A percentile compares a stretch with the other conserved stretches of the same genome.
Evolutionary conservation across 2,329 filamentous ascomycete species (phyloP).

Genomic region (Neophaeococcomyces mojaviensis): DNA sequence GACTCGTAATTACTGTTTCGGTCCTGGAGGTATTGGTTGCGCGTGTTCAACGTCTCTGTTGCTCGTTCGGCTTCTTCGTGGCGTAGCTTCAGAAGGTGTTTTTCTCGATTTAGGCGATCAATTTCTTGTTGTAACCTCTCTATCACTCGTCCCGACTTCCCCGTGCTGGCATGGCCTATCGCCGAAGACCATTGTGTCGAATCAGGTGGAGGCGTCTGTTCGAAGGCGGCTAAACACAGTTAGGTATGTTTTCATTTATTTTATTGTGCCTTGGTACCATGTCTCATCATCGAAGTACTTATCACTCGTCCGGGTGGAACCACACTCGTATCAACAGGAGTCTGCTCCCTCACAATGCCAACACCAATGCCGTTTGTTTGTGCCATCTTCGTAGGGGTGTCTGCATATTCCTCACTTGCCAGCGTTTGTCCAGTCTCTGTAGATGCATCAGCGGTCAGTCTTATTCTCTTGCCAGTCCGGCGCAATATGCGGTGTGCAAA

Average conservation of each 20-base stretch:
- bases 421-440: slow-evolving; percentile 1
- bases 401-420: slow-evolving; percentile 8
- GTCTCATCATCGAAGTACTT: slow-evolving; percentile 20
- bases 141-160: slow-evolving; percentile 45
- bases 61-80: slow-evolving; percentile 41
- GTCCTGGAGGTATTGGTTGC: slow-evolving; percentile 39
- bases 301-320: slow-evolving; percentile 17
- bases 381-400: slow-evolving; percentile 14
- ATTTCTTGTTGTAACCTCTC: slow-evolving; percentile 45
- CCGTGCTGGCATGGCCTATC: slow-evolving; percentile 40
- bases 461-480: slow-evolving; percentile 2
- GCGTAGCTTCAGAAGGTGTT: slow-evolving; percentile 36
- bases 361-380: slow-evolving; percentile 15
- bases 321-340: slow-evolving; percentile 13
- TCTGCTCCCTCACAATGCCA: slow-evolving; percentile 17
- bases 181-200: slow-evolving; percentile 41
- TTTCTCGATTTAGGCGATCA: slow-evolving; percentile 41
- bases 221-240: slow-evolving; percentile 5
- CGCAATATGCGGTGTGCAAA: background rate
- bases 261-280: slow-evolving; percentile 12
- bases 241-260: background rate
- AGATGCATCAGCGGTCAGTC: slow-evolving; percentile 9
- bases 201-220: slow-evolving; percentile 23
- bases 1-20: slow-evolving; percentile 39
- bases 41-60: slow-evolving; percentile 39